Evolutionary conservation across 2,329 filamentous ascomycete genomes (phyloP).

Genomic region (Ophiostoma quercus): DNA sequence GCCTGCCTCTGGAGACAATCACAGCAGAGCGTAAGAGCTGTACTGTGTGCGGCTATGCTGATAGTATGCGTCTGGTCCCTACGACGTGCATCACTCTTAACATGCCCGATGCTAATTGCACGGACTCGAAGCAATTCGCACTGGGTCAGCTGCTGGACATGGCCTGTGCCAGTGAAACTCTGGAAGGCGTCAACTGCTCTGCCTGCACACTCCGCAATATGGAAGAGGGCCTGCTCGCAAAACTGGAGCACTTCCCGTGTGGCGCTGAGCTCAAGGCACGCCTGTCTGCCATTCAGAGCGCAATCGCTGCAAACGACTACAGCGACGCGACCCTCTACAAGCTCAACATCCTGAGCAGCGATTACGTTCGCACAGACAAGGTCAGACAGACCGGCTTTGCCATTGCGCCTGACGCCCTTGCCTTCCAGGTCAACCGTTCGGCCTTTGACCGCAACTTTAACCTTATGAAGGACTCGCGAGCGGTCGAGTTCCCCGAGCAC

Average conservation of each 20-base stretch:
- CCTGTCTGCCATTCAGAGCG: neutral
- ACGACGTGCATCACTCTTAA: constrained; percentile 92
- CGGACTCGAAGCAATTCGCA: constrained; percentile 45
- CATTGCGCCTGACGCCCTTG: constrained; percentile 71
- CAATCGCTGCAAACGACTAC: neutral
- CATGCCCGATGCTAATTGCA: constrained; percentile 55
- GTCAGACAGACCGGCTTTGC: constrained; percentile 84
- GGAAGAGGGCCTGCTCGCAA: constrained; percentile 30
- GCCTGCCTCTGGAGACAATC: constrained; percentile 81
- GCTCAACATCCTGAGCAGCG: constrained; percentile 65
- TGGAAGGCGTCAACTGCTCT: constrained; percentile 83
- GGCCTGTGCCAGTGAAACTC: constrained; percentile 77
- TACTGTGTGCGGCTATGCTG: constrained; percentile 75
- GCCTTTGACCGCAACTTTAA: constrained; percentile 58
- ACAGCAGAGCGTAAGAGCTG: constrained; percentile 86
- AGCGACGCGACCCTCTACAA: neutral
- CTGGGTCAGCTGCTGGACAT: constrained; percentile 75
- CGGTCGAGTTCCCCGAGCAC: constrained; percentile 62
- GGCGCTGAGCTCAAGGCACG: neutral
- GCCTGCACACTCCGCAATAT: constrained; percentile 75
- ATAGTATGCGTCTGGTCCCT: constrained; percentile 81
- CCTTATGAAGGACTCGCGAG: neutral
- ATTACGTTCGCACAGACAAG: constrained; percentile 64
- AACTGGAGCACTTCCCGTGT: neutral
- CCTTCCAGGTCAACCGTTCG: constrained; percentile 85